These are phyloP conservation scores for Vigna unguiculata DNA, from an alignment of 306 rosid genomes.

Conservation along the genomic window DNA sequence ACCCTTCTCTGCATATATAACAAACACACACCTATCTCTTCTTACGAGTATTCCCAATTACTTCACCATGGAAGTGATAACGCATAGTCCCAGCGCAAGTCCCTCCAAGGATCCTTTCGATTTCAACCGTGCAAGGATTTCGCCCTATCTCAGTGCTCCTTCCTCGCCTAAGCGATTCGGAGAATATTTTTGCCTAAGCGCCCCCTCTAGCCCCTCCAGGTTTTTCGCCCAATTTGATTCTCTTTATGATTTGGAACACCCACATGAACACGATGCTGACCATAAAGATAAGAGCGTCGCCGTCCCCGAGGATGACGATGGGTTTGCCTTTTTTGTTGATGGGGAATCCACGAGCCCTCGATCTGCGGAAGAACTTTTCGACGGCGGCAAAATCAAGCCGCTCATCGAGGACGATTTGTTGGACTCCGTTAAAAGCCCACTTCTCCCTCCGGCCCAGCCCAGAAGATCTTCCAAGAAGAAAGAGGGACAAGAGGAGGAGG, in stretches of 20 bases:
- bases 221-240: constrained; percentile 51
- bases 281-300: not conserved
- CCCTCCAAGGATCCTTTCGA: constrained; percentile 54
- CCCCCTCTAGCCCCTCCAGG: constrained; percentile 79
- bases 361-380: constrained; percentile 87
- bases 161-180: constrained; percentile 69
- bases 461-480: constrained; percentile 40
- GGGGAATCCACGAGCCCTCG: constrained; percentile 56
- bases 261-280: too few relatives aligned
- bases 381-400: constrained; percentile 73
- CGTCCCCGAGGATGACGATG: not conserved
- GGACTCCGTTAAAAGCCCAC: constrained; percentile 38
- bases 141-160: constrained; percentile 62
- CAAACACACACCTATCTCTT: not conserved
- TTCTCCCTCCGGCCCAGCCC: constrained; percentile 36
- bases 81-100: constrained; percentile 39
- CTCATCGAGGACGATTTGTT: constrained; percentile 16
- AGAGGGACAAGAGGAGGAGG: constrained; percentile 8
- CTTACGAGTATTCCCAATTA: not conserved
- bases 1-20: too few relatives aligned
- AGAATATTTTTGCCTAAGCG: constrained; percentile 63
- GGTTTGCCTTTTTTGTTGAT: constrained; percentile 66
- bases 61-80: constrained; percentile 57
- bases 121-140: constrained; percentile 53
- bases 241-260: not conserved